Evolutionary conservation across 441 rosid genomes (phyloP), one percentile per base, ranked within the genome.

Genomic region (Iberis amara): DNA sequence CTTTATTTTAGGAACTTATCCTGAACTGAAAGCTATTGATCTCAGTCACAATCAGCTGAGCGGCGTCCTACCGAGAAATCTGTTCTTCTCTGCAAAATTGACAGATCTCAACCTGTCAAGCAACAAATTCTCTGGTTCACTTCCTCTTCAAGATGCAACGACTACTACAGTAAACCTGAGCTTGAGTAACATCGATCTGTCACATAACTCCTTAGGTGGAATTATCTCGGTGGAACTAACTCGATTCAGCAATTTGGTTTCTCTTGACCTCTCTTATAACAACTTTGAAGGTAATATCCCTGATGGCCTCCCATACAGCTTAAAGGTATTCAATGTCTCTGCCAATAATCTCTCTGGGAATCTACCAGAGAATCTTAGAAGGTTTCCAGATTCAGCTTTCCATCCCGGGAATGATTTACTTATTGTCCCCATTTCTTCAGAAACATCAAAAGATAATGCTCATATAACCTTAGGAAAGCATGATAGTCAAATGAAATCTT

Each of bases 381-480:
- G 66, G 26, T 83, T 80, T 76, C 82, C 90, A 36, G 84, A 74
- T 55, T 70, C 86, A n/a, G 64, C 84, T 7, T 80, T 79, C 64
- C 82, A 76, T 61, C 90, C 90, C 0, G 90, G 90, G 53, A 82
- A 83, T 55, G 48, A 73, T n/a, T 66, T 78, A 46, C 71, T 83
- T 56, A 36, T 31, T 47, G 60, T 79, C 52, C 74, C 78, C 10
- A 4, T 61, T 49, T 74, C 77, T 35, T 39, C 39, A 7, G 52
- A 55, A 37, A 65, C 73, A 30, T 65, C 75, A n/a, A 52, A 62
- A 52, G 79, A 65, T 39, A 57, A 32, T 28, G 61, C 78, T 5
- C 12, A 55, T 47, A 43, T 71, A 42, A 58, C 31, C 50, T 35
- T 68, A 35, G 59, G 48, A 18, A 42, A 49, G 47, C 86, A 30